Evolutionary conservation across 73 alveolate species (phyloP).

Genomic region (Paraurostyla sp.): DNA sequence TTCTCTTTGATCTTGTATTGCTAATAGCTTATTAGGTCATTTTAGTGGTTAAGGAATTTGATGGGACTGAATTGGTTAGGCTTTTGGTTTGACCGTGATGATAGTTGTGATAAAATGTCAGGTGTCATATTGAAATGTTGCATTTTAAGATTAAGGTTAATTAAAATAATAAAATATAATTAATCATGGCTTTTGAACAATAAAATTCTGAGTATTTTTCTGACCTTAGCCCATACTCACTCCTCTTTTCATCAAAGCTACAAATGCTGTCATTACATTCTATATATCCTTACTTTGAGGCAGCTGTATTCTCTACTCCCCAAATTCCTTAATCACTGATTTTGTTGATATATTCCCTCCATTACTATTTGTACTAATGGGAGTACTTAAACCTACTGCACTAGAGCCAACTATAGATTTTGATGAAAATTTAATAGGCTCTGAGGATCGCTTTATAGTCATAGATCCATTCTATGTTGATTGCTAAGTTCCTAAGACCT

Average conservation of each 20-base stretch:
- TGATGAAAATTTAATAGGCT: background rate
- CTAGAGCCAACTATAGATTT: background rate
- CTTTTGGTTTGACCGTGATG: too few relatives aligned
- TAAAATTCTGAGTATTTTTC: background rate
- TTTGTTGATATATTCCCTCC: background rate
- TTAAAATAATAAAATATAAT: too few relatives aligned
- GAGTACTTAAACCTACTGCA: background rate
- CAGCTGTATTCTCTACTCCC: slow-evolving; percentile 13
- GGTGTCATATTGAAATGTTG: too few relatives aligned
- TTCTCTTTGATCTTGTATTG: too few relatives aligned
- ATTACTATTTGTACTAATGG: background rate
- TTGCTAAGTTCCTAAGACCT: background rate
- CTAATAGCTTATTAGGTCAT: too few relatives aligned
- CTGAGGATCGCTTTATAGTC: background rate
- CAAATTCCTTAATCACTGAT: background rate
- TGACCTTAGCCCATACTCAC: slow-evolving; percentile 48
- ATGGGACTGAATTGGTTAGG: too few relatives aligned
- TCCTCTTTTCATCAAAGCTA: slow-evolving; percentile 47
- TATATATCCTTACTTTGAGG: slow-evolving; percentile 36
- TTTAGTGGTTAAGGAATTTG: too few relatives aligned
- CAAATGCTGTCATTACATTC: background rate
- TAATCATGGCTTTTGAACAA: background rate
- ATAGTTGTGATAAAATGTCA: too few relatives aligned
- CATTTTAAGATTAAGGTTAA: too few relatives aligned
- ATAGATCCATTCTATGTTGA: background rate